Conservation (phyloP, 2,329 filamentous ascomycete genomes). For the Alternaria sp. region DNA sequence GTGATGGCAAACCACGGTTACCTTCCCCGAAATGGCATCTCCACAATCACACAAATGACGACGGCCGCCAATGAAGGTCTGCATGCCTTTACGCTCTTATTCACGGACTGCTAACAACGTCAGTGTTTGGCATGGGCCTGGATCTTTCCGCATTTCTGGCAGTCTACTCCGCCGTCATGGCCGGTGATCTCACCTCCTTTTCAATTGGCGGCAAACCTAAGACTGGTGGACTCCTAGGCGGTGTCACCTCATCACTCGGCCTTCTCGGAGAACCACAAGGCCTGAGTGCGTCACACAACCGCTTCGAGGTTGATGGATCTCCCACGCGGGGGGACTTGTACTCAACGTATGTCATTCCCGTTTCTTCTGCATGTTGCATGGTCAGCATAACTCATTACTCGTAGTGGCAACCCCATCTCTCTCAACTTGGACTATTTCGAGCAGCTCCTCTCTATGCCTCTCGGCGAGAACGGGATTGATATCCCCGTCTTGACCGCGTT, state of each 20-base stretch:
- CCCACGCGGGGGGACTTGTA: slow-evolving; percentile 16
- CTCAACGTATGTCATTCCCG: slow-evolving; percentile 2
- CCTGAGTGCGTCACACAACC: slow-evolving; percentile 25
- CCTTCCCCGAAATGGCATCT: slow-evolving; percentile 6
- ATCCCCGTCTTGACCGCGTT: slow-evolving; percentile 4
- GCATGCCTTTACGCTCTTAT: neutral
- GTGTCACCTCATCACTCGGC: slow-evolving; percentile 18
- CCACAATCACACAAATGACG: slow-evolving; percentile 8
- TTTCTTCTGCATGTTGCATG: neutral
- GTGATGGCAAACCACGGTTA: slow-evolving; percentile 12
- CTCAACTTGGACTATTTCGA: slow-evolving; percentile 6
- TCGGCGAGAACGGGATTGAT: slow-evolving; percentile 7
- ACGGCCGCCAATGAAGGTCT: slow-evolving; percentile 8
- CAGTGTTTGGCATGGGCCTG: slow-evolving; percentile 18
- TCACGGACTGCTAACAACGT: neutral
- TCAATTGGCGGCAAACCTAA: slow-evolving; percentile 22
- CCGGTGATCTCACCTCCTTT: slow-evolving; percentile 18
- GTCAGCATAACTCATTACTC: neutral
- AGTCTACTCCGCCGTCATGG: slow-evolving; percentile 18
- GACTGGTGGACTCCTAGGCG: slow-evolving; percentile 23
- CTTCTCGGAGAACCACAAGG: slow-evolving; percentile 21
- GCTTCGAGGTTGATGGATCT: slow-evolving; percentile 26
- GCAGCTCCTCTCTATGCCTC: slow-evolving; percentile 10
- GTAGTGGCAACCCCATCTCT: slow-evolving; percentile 6
- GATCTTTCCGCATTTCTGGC: slow-evolving; percentile 23